Conservation (phyloP, 2,329 filamentous ascomycete species). For the Exophiala alcalophila region DNA sequence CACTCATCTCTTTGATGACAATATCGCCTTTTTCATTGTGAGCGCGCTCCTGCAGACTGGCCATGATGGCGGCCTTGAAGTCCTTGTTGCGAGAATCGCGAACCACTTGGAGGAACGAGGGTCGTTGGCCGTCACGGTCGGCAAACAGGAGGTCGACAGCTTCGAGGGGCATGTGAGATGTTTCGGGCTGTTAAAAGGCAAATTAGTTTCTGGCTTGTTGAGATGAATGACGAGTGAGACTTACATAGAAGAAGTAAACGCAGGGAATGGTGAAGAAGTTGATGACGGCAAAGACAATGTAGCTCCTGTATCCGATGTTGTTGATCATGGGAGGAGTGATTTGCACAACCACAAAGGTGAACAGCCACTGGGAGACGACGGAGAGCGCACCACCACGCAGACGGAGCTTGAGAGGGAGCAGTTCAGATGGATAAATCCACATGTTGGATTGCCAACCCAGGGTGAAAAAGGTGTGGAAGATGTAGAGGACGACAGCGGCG, state of each 20-base stretch:
- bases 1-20: no score
- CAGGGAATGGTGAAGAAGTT: constrained; percentile 33
- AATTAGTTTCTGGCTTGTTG: constrained; percentile 2
- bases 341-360: constrained; percentile 66
- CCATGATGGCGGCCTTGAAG: no score
- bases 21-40: no score
- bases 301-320: constrained; percentile 35
- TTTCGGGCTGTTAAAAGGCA: constrained; percentile 44
- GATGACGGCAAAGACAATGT: constrained; percentile 36
- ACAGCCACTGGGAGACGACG: constrained; percentile 53
- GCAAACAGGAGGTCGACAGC: constrained; percentile 55
- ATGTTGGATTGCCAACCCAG: constrained; percentile 36
- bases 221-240: no score
- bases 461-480: constrained; percentile 62
- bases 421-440: constrained; percentile 44
- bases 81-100: no score
- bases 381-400: constrained; percentile 43
- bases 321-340: constrained; percentile 48
- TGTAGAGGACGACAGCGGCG: constrained; percentile 56
- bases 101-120: no score
- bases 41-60: no score
- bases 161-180: constrained; percentile 61
- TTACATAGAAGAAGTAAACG: constrained; percentile 37
- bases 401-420: constrained; percentile 49
- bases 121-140: no score